Percentiles rank a stretch among this genome's conserved stretches.
phyloP scores from a whole-genome alignment of 495 filamentous ascomycete species.

The Schizothecium vesticola region DNA sequence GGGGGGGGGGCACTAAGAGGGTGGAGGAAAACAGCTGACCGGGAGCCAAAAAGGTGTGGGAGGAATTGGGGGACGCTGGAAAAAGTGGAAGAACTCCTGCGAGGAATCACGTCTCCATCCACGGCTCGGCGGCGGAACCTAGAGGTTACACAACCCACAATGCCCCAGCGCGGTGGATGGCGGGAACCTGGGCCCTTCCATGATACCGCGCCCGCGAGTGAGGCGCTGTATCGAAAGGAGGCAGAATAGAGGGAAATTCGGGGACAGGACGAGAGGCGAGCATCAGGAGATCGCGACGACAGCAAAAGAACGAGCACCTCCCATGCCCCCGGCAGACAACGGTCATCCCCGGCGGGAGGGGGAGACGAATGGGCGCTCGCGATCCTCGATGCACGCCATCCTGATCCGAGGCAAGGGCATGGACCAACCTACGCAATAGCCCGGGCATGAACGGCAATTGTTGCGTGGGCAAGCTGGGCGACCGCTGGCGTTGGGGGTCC shows the following conservation, averaged over 20 bases:
- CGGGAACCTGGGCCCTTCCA: background rate
- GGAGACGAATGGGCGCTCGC: background rate
- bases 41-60: slow-evolving; percentile 5
- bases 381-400: background rate
- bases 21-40: slow-evolving; percentile 11
- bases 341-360: too few species aligned
- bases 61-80: background rate
- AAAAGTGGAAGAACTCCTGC: background rate
- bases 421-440: background rate
- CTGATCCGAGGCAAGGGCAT: background rate
- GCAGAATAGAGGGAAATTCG: background rate
- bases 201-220: too few species aligned
- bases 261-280: background rate
- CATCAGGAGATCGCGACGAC: background rate
- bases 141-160: background rate
- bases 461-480: background rate
- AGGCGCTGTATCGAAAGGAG: background rate
- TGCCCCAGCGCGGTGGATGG: background rate
- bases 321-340: background rate
- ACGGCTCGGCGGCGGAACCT: too few species aligned
- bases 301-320: background rate
- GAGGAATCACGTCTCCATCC: too few species aligned
- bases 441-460: background rate
- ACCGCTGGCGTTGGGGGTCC: background rate
- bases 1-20: background rate